A percentile compares a stretch with the other conserved stretches of the same genome.
phyloP scores from a whole-genome alignment of 192 early-diverging fungal species.

The Obelidium mucronatum region DNA sequence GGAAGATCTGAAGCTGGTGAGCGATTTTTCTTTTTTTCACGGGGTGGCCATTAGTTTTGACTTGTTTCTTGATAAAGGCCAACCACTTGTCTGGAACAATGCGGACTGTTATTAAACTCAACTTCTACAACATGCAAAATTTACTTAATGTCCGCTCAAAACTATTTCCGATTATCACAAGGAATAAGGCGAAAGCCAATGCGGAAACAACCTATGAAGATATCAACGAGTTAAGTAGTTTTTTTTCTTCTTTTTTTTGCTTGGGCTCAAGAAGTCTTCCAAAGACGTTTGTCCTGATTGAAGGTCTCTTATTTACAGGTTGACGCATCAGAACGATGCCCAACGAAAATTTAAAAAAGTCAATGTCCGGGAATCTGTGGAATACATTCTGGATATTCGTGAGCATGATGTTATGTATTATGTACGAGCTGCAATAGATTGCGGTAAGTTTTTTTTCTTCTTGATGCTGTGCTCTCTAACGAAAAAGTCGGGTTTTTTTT shows the following conservation, averaged over 20 bases:
- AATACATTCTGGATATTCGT: conserved; percentile 87
- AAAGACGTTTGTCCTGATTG: not conserved
- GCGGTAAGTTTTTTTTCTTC: conserved; percentile 55
- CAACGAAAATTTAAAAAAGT: conserved; percentile 50
- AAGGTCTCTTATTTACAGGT: not conserved
- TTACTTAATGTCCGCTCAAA: conserved; percentile 76
- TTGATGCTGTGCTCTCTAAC: no score
- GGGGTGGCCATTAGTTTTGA: no score
- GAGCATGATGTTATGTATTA: conserved; percentile 99
- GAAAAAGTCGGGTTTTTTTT: no score
- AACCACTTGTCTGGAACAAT: conserved; percentile 88
- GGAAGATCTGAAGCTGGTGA: conserved; percentile 86
- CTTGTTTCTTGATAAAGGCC: no score
- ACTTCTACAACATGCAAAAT: conserved; percentile 85
- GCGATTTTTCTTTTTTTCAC: not conserved
- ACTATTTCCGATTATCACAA: conserved; percentile 70
- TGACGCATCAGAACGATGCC: conserved; percentile 25
- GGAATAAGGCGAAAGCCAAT: conserved; percentile 76
- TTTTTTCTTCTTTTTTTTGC: not conserved
- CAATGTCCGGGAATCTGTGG: conserved; percentile 58
- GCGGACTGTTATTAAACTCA: conserved; percentile 76
- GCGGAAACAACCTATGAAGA: conserved; percentile 72
- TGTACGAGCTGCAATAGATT: conserved; percentile 92
- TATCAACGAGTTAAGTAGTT: conserved; percentile 56
- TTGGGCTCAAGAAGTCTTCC: no score